Evolutionary conservation across 2,329 filamentous ascomycete species (phyloP), one percentile per base, ranked within the genome.

Genomic region (Fusarium marasasianum): DNA sequence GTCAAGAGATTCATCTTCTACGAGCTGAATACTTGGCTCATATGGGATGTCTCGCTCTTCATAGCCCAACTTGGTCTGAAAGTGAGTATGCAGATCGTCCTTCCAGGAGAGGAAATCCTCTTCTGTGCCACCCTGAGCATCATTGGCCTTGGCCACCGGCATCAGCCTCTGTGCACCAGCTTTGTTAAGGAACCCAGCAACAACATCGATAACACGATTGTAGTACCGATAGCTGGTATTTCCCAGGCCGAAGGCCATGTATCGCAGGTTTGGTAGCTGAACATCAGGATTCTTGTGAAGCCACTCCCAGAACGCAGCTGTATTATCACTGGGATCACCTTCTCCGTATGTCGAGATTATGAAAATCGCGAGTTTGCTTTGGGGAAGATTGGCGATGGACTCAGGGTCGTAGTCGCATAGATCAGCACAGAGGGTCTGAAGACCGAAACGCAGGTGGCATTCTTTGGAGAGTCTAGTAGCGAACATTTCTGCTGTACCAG

Each of bases 401-500:
- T 84, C 81, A 5, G 81, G 76, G 55, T 88, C 85, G 62, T 84
- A 88, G 63, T 88, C 86, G 11, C 82, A 84, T 6, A 87, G 77
- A 63, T 87, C 85, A 11, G 84, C 85, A 80, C 95, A 93, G 92
- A 98, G 96, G 62, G 94, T 96, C 84, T 95, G 95, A 63, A 98
- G 87, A 24, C 94, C 94, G 80, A 96, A 98, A 62, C 94, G 89
- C 78, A 94, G 94, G 78, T 93, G 93, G 71, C 94, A 94, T 83
- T 98, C 95, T 86, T 97, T 97, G 69, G 95, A 93, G 75, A 98
- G 85, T 74, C 95, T 89, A 14, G 93, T 94, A 71, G 95, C 95
- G 80, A 97, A 97, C 82, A 96, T 94, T 84, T 98, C 95, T 37
- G 95, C 95, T 22, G 94, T 98, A 77, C 95, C 95, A n/a, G 95